A percentile compares a stretch with the other conserved stretches of the same genome.
phyloP scores from a whole-genome alignment of 2,329 filamentous ascomycete genomes.

The Coniochaeta prunicola region DNA sequence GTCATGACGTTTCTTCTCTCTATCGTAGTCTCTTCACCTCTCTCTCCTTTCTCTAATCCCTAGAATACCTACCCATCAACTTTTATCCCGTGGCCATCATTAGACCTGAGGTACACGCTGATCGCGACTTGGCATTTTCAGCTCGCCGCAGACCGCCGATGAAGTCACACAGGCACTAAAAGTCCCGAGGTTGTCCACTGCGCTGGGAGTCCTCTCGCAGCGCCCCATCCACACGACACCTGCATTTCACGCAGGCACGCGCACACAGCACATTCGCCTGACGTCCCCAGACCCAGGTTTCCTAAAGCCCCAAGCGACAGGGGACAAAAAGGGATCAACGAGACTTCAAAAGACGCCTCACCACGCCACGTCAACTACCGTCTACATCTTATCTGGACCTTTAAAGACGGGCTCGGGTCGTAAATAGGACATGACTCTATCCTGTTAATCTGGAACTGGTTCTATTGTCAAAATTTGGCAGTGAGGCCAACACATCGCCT shows the following conservation, averaged over 20 bases:
- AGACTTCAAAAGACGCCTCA: neutral
- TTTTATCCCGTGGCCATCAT: neutral
- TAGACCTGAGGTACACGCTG: neutral
- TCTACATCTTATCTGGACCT: no score
- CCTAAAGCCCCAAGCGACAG: neutral
- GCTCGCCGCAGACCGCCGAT: neutral
- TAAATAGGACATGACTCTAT: no score
- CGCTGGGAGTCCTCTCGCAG: neutral
- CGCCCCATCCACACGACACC: neutral
- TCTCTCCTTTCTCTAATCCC: neutral
- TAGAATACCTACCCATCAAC: neutral
- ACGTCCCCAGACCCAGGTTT: neutral
- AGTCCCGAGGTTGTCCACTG: neutral
- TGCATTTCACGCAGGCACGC: slow-evolving; percentile 3
- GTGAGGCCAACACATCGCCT: neutral
- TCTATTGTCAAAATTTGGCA: neutral
- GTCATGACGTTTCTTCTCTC: neutral
- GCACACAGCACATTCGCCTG: neutral
- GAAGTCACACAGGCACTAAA: neutral
- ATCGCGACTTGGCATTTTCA: neutral
- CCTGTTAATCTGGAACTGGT: neutral
- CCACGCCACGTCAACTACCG: neutral
- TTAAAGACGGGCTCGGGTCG: no score
- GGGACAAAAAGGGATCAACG: neutral
- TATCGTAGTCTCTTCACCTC: no score